Evolutionary conservation across 1,139 yeast genomes (phyloP), one percentile per base, ranked within the genome.

Genomic region (Pichia terricola): DNA sequence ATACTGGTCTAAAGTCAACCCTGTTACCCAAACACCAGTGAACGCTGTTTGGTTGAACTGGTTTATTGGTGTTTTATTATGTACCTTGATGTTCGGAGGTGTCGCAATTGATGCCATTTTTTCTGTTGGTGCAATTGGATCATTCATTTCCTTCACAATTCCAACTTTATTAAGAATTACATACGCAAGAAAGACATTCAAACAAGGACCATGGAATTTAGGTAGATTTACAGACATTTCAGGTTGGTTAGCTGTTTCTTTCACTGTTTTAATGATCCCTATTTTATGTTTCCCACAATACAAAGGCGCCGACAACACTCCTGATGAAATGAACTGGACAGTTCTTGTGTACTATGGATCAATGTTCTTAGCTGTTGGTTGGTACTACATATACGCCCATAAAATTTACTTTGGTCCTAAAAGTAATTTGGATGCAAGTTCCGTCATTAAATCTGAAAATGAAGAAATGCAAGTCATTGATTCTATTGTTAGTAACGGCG

Each of bases 71-170:
- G 74, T 75, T 55, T 67, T 78, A 34, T 67, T 81, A 48, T 68
- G 79, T 45, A 67, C 79, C 49, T 69, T 80, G 57, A 79, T 81
- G 63, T 83, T 82, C 32, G 86, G 85, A 34, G 78, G 73, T 45
- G 69, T 75, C 11, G 84, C 88, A 38, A 77, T 82, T 54, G 81
- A 79, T 37, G 89, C 91, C 40, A 78, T 81, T 45, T 82, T 82
- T 64, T 79, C 85, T 1, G 85, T 81, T 35, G 87, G 87, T 42
- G 89, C 87, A 45, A 80, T 81, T 57, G 75, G 84, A 22, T 80
- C 85, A 0, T 81, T 80, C 55, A 71, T 81, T 49, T 81, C 88
- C 1, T 81, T 81, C 60, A 71, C 78, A n/a, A 66, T 78, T 53
- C 89, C 89, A 26, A 76, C 82, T 11, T 59, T 77, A 4, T 68